phyloP scores from a whole-genome alignment of 1,284 basidiomycete genomes.

The Trametes sp. region DNA sequence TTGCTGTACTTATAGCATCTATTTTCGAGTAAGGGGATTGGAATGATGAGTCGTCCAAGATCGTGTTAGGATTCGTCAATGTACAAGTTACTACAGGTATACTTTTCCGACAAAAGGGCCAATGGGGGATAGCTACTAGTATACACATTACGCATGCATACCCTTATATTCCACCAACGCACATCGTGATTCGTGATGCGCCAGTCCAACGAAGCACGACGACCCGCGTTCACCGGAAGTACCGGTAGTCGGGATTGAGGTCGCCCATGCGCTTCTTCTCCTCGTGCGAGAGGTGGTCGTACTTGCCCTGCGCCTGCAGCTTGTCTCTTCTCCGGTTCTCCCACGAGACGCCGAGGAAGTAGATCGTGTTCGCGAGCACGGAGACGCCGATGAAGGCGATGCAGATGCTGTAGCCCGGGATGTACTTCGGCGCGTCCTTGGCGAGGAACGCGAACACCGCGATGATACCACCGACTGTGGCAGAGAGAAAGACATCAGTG shows the following conservation, averaged over 20 bases:
- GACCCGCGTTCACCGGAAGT: constrained; percentile 24
- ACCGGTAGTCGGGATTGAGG: constrained; percentile 32
- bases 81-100: constrained; percentile 19
- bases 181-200: too few species aligned
- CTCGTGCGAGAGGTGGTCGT: constrained; percentile 33
- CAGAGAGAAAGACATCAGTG: neutral
- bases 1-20: too few species aligned
- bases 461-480: constrained; percentile 33
- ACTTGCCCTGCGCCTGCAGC: constrained; percentile 25
- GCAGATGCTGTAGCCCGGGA: constrained; percentile 41
- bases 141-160: constrained; percentile 21
- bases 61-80: constrained; percentile 10
- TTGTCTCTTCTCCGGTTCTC: constrained; percentile 39
- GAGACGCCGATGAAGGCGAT: constrained; percentile 38
- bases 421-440: constrained; percentile 42
- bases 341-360: constrained; percentile 35
- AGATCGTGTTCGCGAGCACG: constrained; percentile 35
- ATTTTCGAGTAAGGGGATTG: too few species aligned
- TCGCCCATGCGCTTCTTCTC: constrained; percentile 41
- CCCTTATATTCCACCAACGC: constrained; percentile 9
- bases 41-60: constrained; percentile 1
- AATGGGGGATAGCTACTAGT: neutral
- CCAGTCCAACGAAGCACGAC: too few species aligned
- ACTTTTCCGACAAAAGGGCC: constrained; percentile 7
- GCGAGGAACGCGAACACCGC: constrained; percentile 43